Evolutionary conservation across 306 rosid species (phyloP), one percentile per base, ranked within the genome.

Genomic region (Corylus americana): DNA sequence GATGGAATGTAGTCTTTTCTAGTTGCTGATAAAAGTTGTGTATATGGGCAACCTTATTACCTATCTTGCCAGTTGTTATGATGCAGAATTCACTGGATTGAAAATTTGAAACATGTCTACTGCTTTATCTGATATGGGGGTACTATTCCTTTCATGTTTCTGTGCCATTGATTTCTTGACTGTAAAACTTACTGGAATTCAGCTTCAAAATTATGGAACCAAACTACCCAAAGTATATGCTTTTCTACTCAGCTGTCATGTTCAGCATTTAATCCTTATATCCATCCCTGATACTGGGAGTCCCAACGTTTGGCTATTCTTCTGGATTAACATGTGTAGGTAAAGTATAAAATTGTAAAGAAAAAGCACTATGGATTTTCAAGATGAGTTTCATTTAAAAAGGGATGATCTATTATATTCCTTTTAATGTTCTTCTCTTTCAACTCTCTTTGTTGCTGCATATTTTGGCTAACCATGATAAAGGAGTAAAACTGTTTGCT

Each of bases 321-420:
- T 71, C 86, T 71, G 89, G 84, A 88, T 88, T 79, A 83, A 79
- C 74, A 69, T 85, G 91, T 42, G 45, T 94, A 87, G 96, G 92
- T 84, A 87, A 85, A 84, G 88, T 91, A 88, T 90, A 81, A 84
- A 87, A 80, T 80, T 89, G 76, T 89, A 92, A 88, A 66, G 89
- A 87, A 92, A 77, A 89, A 78, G 87, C 87, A 78, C 76, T 78
- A 87, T 90, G 89, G 88, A 85, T 88, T 82, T 84, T 85, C 90
- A 92, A 84, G 93, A 88, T 92, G 92, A 82, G 80, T 87, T 84
- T 90, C 94, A 84, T 83, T 84, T 74, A 80, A 84, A 61, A 75
- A 81, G 87, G 88, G 87, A 87, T 86, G 37, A 83, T 71, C 84
- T 76, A 74, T 87, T 88, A 89, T 79, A 31, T 91, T 74, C 84